These are phyloP conservation scores for Cercospora berteroae DNA, from an alignment of 2,329 filamentous ascomycete species.

Conservation along the genomic window DNA sequence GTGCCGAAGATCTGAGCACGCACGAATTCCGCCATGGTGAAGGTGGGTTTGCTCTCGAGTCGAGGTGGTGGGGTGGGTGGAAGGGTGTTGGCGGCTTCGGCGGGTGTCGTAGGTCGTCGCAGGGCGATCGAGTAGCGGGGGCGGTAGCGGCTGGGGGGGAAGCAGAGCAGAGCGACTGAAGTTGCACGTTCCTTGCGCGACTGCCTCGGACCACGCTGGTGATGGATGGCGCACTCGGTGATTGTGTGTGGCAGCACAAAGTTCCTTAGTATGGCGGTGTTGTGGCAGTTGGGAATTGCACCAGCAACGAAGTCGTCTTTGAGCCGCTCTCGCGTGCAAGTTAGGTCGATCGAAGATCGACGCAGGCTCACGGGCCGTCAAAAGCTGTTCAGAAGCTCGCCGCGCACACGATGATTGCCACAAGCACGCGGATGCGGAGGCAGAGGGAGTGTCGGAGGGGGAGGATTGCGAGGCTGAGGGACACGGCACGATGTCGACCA, in stretches of 20 bases:
- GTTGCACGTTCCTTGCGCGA: constrained; percentile 4
- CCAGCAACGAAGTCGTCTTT: neutral
- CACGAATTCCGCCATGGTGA: constrained; percentile 92
- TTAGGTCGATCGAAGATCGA: constrained; percentile 1
- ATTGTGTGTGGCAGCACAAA: neutral
- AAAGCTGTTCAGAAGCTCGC: constrained; percentile 1
- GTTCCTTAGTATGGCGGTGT: neutral
- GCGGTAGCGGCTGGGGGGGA: neutral
- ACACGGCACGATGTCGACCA: neutral
- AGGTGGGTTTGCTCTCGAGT: neutral
- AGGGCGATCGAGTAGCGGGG: constrained; percentile 1
- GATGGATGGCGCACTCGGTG: neutral
- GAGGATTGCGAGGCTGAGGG: neutral
- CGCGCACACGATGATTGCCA: neutral
- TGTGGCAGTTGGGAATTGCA: neutral
- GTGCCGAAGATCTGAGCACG: constrained; percentile 99
- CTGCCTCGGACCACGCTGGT: neutral
- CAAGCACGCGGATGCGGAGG: neutral
- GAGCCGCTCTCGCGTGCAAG: neutral
- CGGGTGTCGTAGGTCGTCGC: neutral
- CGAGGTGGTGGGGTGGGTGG: neutral
- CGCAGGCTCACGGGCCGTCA: constrained; percentile 1
- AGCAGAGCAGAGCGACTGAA: neutral
- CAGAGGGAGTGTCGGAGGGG: neutral
- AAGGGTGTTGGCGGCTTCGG: neutral